These are phyloP conservation scores for Azolla pinnata DNA, from an alignment of 75 land plant genomes.

Conservation along the genomic window DNA sequence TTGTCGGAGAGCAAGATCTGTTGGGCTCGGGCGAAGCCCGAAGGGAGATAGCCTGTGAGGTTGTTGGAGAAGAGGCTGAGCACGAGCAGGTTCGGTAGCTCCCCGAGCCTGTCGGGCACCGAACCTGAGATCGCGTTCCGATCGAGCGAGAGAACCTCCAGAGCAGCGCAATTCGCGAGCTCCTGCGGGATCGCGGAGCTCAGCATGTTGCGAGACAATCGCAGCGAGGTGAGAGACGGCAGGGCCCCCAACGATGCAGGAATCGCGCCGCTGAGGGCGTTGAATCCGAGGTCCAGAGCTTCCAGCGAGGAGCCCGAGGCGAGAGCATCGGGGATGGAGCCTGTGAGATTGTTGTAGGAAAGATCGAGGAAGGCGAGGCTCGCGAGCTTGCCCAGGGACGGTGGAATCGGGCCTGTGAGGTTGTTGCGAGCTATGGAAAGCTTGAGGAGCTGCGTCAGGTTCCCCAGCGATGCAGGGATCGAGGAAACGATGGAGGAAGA, in stretches of 20 bases:
- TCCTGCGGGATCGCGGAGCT: constrained; percentile 35
- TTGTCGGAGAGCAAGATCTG: constrained; percentile 49
- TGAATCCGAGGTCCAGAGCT: constrained; percentile 29
- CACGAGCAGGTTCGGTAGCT: constrained; percentile 21
- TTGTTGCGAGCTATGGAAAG: constrained; percentile 50
- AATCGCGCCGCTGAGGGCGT: constrained; percentile 44
- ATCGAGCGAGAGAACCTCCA: constrained; percentile 50
- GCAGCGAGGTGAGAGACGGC: constrained; percentile 17
- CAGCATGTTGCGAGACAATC: constrained; percentile 35
- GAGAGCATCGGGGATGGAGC: constrained; percentile 14
- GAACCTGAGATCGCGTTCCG: constrained; percentile 44
- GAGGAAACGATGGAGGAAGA: constrained; percentile 38
- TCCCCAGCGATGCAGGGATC: constrained; percentile 51
- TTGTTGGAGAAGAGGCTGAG: constrained; percentile 33
- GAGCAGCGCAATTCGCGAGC: constrained; percentile 29
- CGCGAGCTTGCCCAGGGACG: constrained; percentile 19
- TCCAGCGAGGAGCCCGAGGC: constrained; percentile 19
- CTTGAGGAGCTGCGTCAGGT: constrained; percentile 21
- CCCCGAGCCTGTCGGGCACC: constrained; percentile 35
- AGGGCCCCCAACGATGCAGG: constrained; percentile 31
- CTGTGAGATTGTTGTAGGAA: constrained; percentile 24
- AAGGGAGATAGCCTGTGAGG: constrained; percentile 29
- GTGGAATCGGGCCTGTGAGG: constrained; percentile 58
- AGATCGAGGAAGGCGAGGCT: constrained; percentile 22
- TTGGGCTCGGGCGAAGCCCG: constrained; percentile 1